Conservation (phyloP, 495 filamentous ascomycete species). For the Pyronema omphalodes region DNA sequence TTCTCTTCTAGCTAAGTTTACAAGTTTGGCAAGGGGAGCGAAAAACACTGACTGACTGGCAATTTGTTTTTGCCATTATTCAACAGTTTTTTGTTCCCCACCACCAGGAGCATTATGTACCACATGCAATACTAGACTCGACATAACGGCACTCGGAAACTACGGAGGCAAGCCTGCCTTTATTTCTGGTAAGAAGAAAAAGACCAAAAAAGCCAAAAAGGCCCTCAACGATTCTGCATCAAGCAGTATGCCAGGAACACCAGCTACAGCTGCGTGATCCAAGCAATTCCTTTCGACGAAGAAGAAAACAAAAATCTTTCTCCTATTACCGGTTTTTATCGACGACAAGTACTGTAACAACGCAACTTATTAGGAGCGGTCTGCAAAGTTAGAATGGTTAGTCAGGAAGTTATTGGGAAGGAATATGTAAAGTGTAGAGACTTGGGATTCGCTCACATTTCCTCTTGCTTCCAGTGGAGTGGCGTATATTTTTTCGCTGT, state of each 20-base stretch:
- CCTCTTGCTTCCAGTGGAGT: too few relatives aligned
- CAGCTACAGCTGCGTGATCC: slow-evolving; percentile 2
- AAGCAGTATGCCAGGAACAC: slow-evolving; percentile 17
- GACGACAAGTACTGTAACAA: too few relatives aligned
- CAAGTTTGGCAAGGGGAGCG: background rate
- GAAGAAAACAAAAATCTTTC: too few relatives aligned
- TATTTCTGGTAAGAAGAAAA: slow-evolving; percentile 55
- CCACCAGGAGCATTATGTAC: slow-evolving; percentile 53
- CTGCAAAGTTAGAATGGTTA: too few relatives aligned
- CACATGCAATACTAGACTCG: slow-evolving; percentile 73
- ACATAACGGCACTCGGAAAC: slow-evolving; percentile 39
- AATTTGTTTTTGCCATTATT: slow-evolving; percentile 8
- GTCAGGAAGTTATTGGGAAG: too few relatives aligned
- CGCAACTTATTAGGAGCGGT: too few relatives aligned
- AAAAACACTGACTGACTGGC: background rate
- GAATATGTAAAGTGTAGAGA: too few relatives aligned
- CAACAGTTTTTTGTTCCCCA: slow-evolving; percentile 43
- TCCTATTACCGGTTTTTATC: too few relatives aligned
- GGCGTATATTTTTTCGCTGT: too few relatives aligned
- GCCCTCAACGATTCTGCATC: slow-evolving; percentile 14
- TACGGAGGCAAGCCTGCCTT: slow-evolving; percentile 60
- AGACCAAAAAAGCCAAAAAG: slow-evolving; percentile 38
- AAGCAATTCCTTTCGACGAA: too few relatives aligned
- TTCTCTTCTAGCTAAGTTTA: background rate
- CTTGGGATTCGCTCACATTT: too few relatives aligned